Evolutionary conservation across 352 stramenopile species (phyloP), one percentile per base, ranked within the genome.

Genomic region (Pythium apleroticum): DNA sequence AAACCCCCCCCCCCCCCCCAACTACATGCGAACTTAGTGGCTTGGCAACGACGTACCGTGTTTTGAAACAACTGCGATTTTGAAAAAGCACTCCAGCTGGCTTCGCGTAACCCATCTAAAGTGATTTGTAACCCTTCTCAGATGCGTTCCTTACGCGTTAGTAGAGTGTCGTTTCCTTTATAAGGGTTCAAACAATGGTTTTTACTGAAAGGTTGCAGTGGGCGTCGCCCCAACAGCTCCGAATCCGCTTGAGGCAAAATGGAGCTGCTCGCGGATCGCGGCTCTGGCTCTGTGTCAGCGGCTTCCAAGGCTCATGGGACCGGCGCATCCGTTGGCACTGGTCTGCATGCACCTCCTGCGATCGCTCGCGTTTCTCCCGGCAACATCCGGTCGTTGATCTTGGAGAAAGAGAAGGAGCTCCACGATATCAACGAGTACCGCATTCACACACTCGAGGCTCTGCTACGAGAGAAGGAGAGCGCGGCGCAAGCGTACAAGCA

Each of bases 351-450:
- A 25, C 22, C 61, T 33, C 43, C 17, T 27, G 41, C 52, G 20
- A 49, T 67, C 33, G 46, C 69, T 25, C 68, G 75, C 59, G 63
- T 90, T 19, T 76, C 76, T 22, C 77, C 81, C 1, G 72, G 72
- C 55, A 86, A 90, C 64, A 93, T 97, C 64, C 83, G 88, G 15
- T 89, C 87, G 59, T 77, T 97, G 9, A 96, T 97, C 57, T 73
- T 91, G 46, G 77, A 94, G 61, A 97, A 97, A 60, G 89, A 97
- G 66, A 92, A 89, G 59, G 89, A 97, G 71, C 82, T 97, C 27
- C 89, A 96, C 68, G 90, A 97, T 71, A 97, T 97, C 63, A 95
- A 97, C 74, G 88, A 96, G 73, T 97, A 92, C 70, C 81, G 88
- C 19, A 91, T 97, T 62, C 79, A 73, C 54, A 90, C 83, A 45